Evolutionary conservation across 306 rosid genomes (phyloP), one percentile per base, ranked within the genome.

Genomic region (Pachyrhizus erosus): DNA sequence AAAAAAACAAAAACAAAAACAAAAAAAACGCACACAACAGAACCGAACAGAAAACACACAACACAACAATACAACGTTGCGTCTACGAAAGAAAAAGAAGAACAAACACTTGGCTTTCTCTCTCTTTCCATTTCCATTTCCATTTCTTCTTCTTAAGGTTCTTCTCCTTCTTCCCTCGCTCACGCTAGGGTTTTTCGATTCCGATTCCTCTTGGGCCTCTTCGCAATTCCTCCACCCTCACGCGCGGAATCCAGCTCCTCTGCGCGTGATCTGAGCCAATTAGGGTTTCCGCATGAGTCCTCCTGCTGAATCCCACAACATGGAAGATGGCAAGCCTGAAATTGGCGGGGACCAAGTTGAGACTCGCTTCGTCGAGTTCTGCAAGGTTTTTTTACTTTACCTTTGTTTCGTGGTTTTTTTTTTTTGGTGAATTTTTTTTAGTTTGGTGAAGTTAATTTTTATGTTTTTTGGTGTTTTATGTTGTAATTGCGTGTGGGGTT

Each of bases 331-430:
- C 8, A 90, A 87, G 27, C 55, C 86, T 42, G 82, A 54, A 2
- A 82, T 74, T 0, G 73, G 75, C 34, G 79, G 39, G 3, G 94
- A 88, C 79, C 87, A 87, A 12, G 72, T 82, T 5, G 84, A 68
- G n/a, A 70, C 90, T 80, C 86, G 97, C 71, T 93, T 94, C 83
- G 42, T 80, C 2, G 86, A 86, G 43, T 86, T 91, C 48, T 90
- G 94, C 87, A 90, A 95, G 98, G 98, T 94, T 65, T 65, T 12
- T 31, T 21, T 0, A 6, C 34, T 80, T 75, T 2, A 13, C 24
- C 51, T 42, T 15, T 31, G 1, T 73, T 78, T 58, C 6, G 20
- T 14, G 6, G n/a, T n/a, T n/a, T n/a, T 31, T 69, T 24, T 27
- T 4, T 9, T 3, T 21, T 70, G n/a, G n/a, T 46, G 52, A 13